These are phyloP conservation scores for Cystobasidium ongulense DNA, from an alignment of 768 basidiomycete species.

Conservation along the genomic window DNA sequence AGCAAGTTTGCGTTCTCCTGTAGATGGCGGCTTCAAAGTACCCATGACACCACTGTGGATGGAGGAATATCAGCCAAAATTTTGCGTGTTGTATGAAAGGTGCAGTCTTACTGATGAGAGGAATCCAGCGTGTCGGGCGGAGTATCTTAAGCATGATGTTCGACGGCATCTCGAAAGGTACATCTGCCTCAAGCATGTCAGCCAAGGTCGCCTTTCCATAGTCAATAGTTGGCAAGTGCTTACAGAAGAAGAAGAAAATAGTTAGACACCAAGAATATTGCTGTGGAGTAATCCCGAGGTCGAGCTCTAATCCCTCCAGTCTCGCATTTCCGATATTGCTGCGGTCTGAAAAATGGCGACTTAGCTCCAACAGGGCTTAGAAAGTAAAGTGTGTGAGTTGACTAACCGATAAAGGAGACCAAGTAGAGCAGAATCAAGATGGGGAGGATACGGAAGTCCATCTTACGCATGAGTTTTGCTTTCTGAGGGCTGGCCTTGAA, in stretches of 20 bases:
- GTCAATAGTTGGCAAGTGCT: not conserved
- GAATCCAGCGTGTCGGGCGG: not conserved
- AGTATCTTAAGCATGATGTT: constrained; percentile 6
- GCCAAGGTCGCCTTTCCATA: not conserved
- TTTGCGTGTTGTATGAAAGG: not conserved
- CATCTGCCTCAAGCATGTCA: not conserved
- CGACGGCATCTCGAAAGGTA: not conserved
- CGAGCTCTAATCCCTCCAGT: not conserved
- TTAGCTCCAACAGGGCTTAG: not conserved
- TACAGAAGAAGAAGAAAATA: constrained; percentile 6
- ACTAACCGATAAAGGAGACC: not conserved
- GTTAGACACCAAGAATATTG: constrained; percentile 1
- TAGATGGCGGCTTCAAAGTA: not conserved
- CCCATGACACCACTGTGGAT: not conserved
- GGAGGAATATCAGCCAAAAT: not conserved
- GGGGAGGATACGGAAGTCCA: not conserved
- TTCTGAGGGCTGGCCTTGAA: not conserved
- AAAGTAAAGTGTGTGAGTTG: not conserved
- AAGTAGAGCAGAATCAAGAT: not conserved
- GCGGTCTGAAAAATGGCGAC: not conserved
- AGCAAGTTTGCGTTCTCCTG: not conserved
- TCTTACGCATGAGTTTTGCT: not conserved
- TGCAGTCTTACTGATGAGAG: not conserved
- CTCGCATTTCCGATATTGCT: not conserved
- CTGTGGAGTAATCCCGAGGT: not conserved